Evolutionary conservation across 2,329 filamentous ascomycete species (phyloP), one percentile per base, ranked within the genome.

Genomic region (Epichloe scottii): DNA sequence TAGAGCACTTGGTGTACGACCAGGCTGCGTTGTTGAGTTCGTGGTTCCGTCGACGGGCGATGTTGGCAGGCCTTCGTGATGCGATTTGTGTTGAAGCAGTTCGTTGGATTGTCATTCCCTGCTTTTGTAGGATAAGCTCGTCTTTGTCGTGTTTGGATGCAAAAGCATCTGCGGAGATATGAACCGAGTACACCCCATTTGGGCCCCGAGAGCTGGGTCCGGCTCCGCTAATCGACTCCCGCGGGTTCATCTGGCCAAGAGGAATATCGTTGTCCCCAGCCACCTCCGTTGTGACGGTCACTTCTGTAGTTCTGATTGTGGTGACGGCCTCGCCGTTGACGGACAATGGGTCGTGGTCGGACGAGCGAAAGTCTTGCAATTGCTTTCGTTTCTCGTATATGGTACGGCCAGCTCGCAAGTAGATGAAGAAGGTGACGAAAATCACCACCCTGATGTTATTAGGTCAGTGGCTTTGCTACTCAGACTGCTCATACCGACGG

Each of bases 1-100:
- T 71, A 0, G 84, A 77, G 45, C 83, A 85, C 58, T 85, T 85
- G 51, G 82, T 79, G 62, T 87, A 87, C 1, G 78, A 75, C 79
- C 79, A 84, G 1, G 82, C 78, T 3, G 82, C 82, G 37, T 74
- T 82, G 61, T 77, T 82, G 19, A 79, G 71, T 51, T 80, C 77
- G 51, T 74, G 69, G 37, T 71, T 69, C 54, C 59, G 68, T 59
- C 59, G 66, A 53, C 62, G 68, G 52, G 54, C 63, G 51, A 54
- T 59, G 54, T 52, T 66, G 53, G 50, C 62, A 54, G 50, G 55
- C 52, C 51, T 56, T 55, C 54, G 52, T 49, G 55, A 56, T 53
- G 54, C 52, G 49, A 52, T 40, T 41, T 54, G 50, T 40, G 49
- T 30, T n/a, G 47, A 50, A 21, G 51, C 38, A 44, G 52, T 58